Evolutionary conservation across 1,284 basidiomycete species (phyloP).

Genomic region (Apiotrichum siamense): DNA sequence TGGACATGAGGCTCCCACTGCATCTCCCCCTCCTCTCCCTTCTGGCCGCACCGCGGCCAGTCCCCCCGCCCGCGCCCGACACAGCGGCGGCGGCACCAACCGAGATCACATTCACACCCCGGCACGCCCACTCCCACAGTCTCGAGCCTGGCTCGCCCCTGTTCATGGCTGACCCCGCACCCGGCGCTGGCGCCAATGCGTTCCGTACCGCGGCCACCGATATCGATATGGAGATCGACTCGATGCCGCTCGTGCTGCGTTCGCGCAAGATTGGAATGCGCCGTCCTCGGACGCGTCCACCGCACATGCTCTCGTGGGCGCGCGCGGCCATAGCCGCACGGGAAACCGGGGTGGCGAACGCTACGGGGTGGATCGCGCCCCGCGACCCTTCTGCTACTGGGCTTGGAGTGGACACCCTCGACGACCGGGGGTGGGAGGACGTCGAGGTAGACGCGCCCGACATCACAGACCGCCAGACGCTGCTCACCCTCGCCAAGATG

Average conservation of each 20-base stretch:
- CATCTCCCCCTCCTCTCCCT: background rate
- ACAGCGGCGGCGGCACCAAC: no score
- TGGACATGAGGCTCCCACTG: background rate
- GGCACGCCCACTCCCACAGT: conserved; percentile 31
- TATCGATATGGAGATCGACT: background rate
- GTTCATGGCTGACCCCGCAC: background rate
- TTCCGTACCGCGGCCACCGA: background rate
- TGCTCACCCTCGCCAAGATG: conserved; percentile 88
- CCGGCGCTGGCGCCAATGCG: background rate
- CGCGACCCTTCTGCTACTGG: background rate
- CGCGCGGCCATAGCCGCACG: conserved; percentile 3
- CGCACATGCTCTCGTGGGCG: conserved; percentile 37
- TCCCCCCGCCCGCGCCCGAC: background rate
- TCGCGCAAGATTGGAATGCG: conserved; percentile 32
- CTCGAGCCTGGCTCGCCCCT: conserved; percentile 7
- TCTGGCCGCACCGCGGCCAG: background rate
- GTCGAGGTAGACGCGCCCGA: conserved; percentile 54
- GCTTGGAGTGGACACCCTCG: no score
- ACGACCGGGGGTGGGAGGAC: conserved; percentile 49
- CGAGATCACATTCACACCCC: conserved; percentile 25
- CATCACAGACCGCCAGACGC: conserved; percentile 65
- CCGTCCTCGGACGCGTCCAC: conserved; percentile 31
- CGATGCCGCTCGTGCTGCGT: conserved; percentile 23
- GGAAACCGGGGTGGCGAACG: background rate
- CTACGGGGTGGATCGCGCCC: conserved; percentile 11